These are phyloP conservation scores for Pythium plurisporium DNA, from an alignment of 352 stramenopile genomes.

Conservation along the genomic window DNA sequence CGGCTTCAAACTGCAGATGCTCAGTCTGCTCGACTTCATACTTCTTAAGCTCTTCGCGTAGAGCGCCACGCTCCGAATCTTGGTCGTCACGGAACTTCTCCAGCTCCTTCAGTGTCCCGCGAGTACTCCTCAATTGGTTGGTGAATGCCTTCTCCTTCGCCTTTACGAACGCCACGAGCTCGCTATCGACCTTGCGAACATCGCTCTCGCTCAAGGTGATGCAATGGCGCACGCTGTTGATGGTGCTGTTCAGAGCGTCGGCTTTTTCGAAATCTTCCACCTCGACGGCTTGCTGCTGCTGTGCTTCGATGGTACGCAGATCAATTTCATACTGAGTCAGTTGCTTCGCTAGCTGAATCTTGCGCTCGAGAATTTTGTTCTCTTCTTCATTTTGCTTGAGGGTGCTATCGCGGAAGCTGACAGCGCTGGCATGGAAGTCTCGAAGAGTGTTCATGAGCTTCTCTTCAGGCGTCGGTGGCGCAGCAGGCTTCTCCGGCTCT, in stretches of 20 bases:
- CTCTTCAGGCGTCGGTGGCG: conserved; percentile 52
- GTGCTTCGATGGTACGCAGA: conserved; percentile 68
- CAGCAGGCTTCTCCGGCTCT: conserved; percentile 21
- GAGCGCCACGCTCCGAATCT: conserved; percentile 36
- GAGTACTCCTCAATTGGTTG: conserved; percentile 70
- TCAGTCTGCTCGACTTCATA: conserved; percentile 67
- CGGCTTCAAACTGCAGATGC: conserved; percentile 73
- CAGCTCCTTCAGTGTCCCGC: conserved; percentile 62
- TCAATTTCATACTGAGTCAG: conserved; percentile 80
- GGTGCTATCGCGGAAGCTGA: conserved; percentile 57
- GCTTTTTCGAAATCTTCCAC: conserved; percentile 85
- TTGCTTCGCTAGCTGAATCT: conserved; percentile 55
- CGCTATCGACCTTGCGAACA: conserved; percentile 69
- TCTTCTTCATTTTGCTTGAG: conserved; percentile 76
- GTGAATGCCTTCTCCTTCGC: conserved; percentile 74
- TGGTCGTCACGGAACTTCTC: conserved; percentile 79
- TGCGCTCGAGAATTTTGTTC: conserved; percentile 62
- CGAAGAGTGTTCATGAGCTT: conserved; percentile 59
- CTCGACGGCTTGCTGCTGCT: conserved; percentile 75
- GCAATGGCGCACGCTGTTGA: conserved; percentile 77
- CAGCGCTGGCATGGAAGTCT: conserved; percentile 70
- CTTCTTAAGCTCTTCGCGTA: conserved; percentile 54
- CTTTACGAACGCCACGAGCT: conserved; percentile 66
- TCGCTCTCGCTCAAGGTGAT: conserved; percentile 80
- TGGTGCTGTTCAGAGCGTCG: conserved; percentile 71